Evolutionary conservation across 768 basidiomycete species (phyloP).

Genomic region (Phanerochaete carnosa): DNA sequence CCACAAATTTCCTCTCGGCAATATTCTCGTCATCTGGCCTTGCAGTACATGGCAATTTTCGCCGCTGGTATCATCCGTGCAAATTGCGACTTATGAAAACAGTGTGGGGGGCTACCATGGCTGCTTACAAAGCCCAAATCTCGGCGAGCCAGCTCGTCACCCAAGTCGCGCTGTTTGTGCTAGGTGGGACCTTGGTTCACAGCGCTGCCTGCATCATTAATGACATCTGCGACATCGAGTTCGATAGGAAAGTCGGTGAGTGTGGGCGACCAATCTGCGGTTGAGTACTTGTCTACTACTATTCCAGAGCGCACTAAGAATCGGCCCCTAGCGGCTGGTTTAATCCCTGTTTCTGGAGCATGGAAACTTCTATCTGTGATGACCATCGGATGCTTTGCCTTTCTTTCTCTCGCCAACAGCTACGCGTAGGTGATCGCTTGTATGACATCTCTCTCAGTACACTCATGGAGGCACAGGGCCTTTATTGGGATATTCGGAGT

Average conservation of each 20-base stretch:
- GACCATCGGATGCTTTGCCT: constrained; percentile 7
- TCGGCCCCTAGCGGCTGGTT: constrained; percentile 30
- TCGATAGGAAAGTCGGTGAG: constrained; percentile 34
- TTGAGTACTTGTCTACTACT: neutral
- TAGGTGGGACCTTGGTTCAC: constrained; percentile 17
- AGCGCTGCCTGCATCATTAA: constrained; percentile 20
- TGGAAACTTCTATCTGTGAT: constrained; percentile 22
- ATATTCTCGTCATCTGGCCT: constrained; percentile 1
- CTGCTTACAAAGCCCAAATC: neutral
- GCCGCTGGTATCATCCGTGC: neutral
- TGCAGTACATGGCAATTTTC: neutral
- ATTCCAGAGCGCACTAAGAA: constrained; percentile 31
- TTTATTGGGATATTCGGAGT: constrained; percentile 3
- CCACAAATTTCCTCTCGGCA: neutral
- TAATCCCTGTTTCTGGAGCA: constrained; percentile 27
- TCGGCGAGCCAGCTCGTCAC: constrained; percentile 1
- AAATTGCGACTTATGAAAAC: neutral
- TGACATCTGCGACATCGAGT: constrained; percentile 24
- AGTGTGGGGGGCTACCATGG: constrained; percentile 19
- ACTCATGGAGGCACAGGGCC: neutral
- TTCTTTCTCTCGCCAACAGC: constrained; percentile 10
- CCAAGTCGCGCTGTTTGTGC: constrained; percentile 1
- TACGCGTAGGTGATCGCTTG: constrained; percentile 9
- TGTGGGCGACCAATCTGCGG: neutral
- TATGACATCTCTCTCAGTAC: neutral